Evolutionary conservation across 2,329 filamentous ascomycete species (phyloP), one percentile per base, ranked within the genome.

Genomic region (Gyromitra esculenta): DNA sequence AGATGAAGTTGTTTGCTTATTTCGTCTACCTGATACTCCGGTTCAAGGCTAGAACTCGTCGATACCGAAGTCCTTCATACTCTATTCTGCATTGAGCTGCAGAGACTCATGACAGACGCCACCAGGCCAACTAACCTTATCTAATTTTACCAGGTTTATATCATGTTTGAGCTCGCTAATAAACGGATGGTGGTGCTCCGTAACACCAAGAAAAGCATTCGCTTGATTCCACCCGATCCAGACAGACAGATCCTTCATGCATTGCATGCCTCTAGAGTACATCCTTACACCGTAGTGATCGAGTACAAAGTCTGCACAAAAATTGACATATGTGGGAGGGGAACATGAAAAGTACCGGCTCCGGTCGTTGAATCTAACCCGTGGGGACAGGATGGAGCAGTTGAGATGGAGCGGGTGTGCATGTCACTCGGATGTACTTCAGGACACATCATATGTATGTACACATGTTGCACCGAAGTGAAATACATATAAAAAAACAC

Each of bases 101-200:
- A 11, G 18, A 54, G 50, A 60, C 54, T 60, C 37, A 70, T 50
- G 54, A 63, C 56, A 45, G 50, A 59, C 65, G 72, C 72, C 72
- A 69, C 72, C 65, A 64, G 50, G 50, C 50, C n/a, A 56, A 63
- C 67, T 75, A 75, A 64, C 65, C 72, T 69, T 68, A 74, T 74
- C 64, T 63, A 72, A 75, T 69, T 75, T 68, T 75, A 75, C 72
- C 57, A 13, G 65, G 72, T 64, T 75, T 62, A 75, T 71, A 75
- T 72, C 50, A 59, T 35, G 48, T 41, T 60, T 37, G 41, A 50
- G 54, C 65, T 75, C 65, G 72, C 72, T 75, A 69, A 65, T 62
- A 63, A 75, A 75, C 21, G 41, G 66, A 59, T n/a, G 21, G 39
- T 39, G 31, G n/a, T 54, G 31, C 35, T 48, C 48, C 57, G 71